phyloP scores from a whole-genome alignment of 805 yeast species.

The Saccharomycopsis javanensis region DNA sequence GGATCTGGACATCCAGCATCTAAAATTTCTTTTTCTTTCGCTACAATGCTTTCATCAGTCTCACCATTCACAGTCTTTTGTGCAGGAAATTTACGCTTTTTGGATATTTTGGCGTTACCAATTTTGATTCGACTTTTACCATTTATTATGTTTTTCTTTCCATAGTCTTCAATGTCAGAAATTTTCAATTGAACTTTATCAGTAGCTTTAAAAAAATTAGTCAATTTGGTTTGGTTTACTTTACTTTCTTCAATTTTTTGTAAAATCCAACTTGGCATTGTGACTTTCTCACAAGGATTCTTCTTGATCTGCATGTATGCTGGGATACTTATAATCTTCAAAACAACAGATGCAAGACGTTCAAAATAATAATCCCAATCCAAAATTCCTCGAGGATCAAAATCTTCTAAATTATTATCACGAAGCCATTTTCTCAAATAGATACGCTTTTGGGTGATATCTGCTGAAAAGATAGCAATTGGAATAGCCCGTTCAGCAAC shows the following conservation, averaged over 20 bases:
- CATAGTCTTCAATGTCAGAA: conserved; percentile 50
- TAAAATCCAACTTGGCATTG: conserved; percentile 89
- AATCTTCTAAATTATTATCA: conserved; percentile 64
- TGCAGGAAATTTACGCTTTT: conserved; percentile 25
- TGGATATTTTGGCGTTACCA: conserved; percentile 31
- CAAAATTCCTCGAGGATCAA: conserved; percentile 80
- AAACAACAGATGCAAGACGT: conserved; percentile 84
- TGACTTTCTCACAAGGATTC: conserved; percentile 92
- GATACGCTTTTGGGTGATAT: conserved; percentile 52
- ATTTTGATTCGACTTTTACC: conserved; percentile 20
- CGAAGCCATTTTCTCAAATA: conserved; percentile 81
- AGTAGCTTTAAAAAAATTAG: conserved; percentile 44
- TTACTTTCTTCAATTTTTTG: conserved; percentile 49
- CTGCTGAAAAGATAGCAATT: conserved; percentile 89
- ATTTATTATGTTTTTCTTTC: conserved; percentile 33
- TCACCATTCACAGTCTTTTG: background rate
- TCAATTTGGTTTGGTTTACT: conserved; percentile 61
- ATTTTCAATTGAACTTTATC: conserved; percentile 31
- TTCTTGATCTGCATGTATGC: conserved; percentile 84
- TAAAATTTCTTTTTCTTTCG: conserved; percentile 39
- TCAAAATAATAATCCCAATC: conserved; percentile 93
- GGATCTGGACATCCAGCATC: conserved; percentile 56
- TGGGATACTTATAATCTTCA: conserved; percentile 91
- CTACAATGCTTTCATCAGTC: conserved; percentile 17
- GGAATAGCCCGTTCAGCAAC: conserved; percentile 96